These are phyloP conservation scores for Hypoxylon sp. DNA, from an alignment of 2,329 filamentous ascomycete genomes.

Conservation along the genomic window DNA sequence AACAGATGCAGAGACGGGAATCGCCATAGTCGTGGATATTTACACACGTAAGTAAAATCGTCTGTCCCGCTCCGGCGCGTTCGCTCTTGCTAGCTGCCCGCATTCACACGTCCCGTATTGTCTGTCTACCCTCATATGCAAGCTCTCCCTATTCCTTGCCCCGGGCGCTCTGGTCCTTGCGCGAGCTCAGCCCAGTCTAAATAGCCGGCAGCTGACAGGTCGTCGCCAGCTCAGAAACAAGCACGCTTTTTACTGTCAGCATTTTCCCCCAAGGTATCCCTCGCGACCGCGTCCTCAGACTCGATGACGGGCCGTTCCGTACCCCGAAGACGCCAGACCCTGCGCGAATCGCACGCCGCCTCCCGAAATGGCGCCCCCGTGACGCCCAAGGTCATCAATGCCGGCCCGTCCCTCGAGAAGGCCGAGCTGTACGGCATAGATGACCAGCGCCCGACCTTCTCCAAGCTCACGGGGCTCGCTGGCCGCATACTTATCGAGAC, in stretches of 20 bases:
- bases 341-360: constrained; percentile 55
- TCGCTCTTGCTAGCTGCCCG: no score
- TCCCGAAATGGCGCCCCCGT: constrained; percentile 49
- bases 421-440: constrained; percentile 63
- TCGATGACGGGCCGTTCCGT: constrained; percentile 54
- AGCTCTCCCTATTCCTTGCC: background rate
- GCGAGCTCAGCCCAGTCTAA: background rate
- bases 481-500: constrained; percentile 64
- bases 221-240: constrained; percentile 12
- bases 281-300: constrained; percentile 38
- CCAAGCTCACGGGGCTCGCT: constrained; percentile 58
- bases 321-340: constrained; percentile 54
- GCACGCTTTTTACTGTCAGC: constrained; percentile 6
- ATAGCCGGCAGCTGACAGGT: constrained; percentile 26
- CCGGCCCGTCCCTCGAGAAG: constrained; percentile 61
- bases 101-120: no score
- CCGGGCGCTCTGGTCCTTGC: background rate
- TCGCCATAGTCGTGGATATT: constrained; percentile 26
- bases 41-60: no score
- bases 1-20: constrained; percentile 30
- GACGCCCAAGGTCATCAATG: constrained; percentile 62
- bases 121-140: no score
- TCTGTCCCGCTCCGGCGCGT: constrained; percentile 29
- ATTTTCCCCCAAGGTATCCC: constrained; percentile 20
- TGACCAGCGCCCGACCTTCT: constrained; percentile 59